These are phyloP conservation scores for Spergularia marina DNA, from an alignment of 148 eudicot genomes.

Conservation along the genomic window DNA sequence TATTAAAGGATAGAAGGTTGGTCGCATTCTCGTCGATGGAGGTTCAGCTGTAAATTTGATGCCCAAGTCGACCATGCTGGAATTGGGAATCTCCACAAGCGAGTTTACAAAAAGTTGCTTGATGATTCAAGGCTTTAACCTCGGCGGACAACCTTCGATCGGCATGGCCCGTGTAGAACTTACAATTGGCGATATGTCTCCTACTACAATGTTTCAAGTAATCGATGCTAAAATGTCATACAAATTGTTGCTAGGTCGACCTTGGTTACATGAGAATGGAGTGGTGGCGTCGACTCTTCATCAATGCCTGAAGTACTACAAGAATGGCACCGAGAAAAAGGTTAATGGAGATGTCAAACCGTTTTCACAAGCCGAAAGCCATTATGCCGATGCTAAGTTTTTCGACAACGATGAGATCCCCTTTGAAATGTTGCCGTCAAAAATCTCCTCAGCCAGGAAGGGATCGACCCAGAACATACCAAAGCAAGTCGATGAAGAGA, in stretches of 20 bases:
- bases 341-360: too few relatives aligned
- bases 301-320: conserved; percentile 2
- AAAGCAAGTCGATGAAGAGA: too few relatives aligned
- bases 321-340: too few relatives aligned
- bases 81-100: background rate
- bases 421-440: too few relatives aligned
- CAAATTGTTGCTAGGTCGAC: background rate
- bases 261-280: conserved; percentile 1
- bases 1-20: background rate
- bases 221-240: background rate
- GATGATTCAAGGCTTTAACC: conserved; percentile 14
- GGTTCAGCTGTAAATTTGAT: background rate
- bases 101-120: background rate
- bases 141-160: background rate
- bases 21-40: background rate
- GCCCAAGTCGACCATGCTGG: background rate
- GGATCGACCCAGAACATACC: too few relatives aligned
- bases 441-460: too few relatives aligned
- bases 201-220: background rate
- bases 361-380: too few relatives aligned
- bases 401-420: too few relatives aligned
- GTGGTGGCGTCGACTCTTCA: conserved; percentile 6
- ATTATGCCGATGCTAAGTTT: too few relatives aligned
- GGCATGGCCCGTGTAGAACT: conserved; percentile 1
- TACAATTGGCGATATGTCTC: background rate